Percentiles rank a stretch among this genome's conserved stretches.
Evolutionary conservation across 2,329 filamentous ascomycete genomes (phyloP).

Genomic region (Claviceps pusilla): DNA sequence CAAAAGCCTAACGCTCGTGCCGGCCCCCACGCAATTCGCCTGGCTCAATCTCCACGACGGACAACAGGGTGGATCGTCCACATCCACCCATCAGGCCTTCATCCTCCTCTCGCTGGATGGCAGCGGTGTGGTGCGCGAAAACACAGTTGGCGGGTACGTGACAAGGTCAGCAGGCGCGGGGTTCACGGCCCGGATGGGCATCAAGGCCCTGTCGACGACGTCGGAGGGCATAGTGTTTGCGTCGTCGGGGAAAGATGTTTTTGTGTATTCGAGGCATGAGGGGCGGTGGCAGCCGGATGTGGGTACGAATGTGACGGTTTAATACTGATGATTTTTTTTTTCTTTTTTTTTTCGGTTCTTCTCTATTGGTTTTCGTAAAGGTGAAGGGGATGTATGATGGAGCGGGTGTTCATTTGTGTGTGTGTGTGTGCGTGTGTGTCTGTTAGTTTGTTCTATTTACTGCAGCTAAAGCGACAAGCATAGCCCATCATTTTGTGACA

Average conservation of each 20-base stretch:
- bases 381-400: no score
- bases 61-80: background rate
- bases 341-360: no score
- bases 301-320: slow-evolving; percentile 1
- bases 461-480: no score
- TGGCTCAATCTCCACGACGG: slow-evolving; percentile 7
- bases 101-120: slow-evolving; percentile 7
- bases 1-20: background rate
- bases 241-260: slow-evolving; percentile 7
- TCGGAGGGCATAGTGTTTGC: slow-evolving; percentile 9
- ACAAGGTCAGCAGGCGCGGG: slow-evolving; percentile 2
- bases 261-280: slow-evolving; percentile 5
- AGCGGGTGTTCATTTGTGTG: no score
- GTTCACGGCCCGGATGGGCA: slow-evolving; percentile 3
- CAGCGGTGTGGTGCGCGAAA: slow-evolving; percentile 6
- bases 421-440: no score
- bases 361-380: no score
- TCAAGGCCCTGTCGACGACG: slow-evolving; percentile 7
- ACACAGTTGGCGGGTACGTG: slow-evolving; percentile 4
- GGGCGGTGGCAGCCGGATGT: slow-evolving; percentile 5
- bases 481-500: no score
- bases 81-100: slow-evolving; percentile 5
- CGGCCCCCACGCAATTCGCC: slow-evolving; percentile 5
- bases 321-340: no score
- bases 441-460: no score